Evolutionary conservation across 2,329 filamentous ascomycete species (phyloP).

Genomic region (Phialocephala subalpina): DNA sequence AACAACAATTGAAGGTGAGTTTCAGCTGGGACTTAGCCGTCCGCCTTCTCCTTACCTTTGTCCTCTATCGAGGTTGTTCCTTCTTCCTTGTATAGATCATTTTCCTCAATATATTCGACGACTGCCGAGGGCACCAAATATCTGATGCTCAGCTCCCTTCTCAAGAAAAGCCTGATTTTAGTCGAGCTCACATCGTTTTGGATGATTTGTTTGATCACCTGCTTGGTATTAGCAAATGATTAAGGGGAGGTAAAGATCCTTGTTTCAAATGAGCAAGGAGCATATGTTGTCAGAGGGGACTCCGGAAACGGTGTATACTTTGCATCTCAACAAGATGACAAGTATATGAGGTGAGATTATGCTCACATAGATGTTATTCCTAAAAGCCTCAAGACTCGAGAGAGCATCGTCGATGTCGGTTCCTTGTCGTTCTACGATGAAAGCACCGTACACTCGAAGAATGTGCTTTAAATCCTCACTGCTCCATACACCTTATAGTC

Average conservation of each 20-base stretch:
- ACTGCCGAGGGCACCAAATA: conserved; percentile 79
- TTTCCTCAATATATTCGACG: conserved; percentile 75
- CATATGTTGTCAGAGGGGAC: conserved; percentile 12
- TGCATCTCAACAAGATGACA: background rate
- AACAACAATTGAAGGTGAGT: no score
- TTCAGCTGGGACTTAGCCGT: no score
- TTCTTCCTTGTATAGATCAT: conserved; percentile 61
- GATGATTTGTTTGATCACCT: conserved; percentile 71
- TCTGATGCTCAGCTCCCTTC: conserved; percentile 82
- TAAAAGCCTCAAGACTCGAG: conserved; percentile 81
- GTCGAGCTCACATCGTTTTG: conserved; percentile 85
- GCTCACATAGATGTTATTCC: conserved; percentile 67
- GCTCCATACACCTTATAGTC: conserved; percentile 78
- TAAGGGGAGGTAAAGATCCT: background rate
- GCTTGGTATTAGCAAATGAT: conserved; percentile 7
- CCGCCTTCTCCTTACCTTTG: no score
- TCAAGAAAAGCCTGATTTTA: conserved; percentile 82
- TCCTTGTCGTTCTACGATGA: conserved; percentile 87
- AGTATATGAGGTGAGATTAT: background rate
- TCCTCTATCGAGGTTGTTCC: no score
- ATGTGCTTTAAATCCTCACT: conserved; percentile 88
- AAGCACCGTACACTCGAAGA: conserved; percentile 81
- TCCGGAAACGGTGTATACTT: background rate
- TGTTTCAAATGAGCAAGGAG: background rate
- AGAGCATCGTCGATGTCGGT: conserved; percentile 91